These are phyloP conservation scores for Thelonectria discophora DNA, from an alignment of 2,329 filamentous ascomycete species.

Conservation along the genomic window DNA sequence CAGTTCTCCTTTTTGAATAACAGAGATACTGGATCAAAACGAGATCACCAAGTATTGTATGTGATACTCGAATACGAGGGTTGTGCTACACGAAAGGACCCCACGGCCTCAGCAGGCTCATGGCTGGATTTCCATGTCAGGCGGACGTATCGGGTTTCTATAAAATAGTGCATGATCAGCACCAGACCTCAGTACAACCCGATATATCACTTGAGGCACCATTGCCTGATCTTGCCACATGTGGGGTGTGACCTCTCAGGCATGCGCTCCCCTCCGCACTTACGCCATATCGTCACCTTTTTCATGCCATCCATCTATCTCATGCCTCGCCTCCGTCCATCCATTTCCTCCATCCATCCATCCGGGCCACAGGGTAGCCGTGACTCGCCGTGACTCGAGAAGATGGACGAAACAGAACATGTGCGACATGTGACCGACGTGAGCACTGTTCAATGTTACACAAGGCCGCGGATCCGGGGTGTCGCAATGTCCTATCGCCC, in stretches of 20 bases:
- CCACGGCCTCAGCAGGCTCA: background rate
- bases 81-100: background rate
- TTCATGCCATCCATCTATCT: constrained; percentile 4
- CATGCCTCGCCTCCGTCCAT: constrained; percentile 1
- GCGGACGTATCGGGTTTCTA: background rate
- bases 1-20: background rate
- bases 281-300: background rate
- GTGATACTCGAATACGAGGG: background rate
- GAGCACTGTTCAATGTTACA: constrained; percentile 12
- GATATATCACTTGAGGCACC: background rate
- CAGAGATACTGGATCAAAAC: background rate
- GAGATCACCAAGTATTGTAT: background rate
- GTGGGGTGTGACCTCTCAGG: constrained; percentile 1
- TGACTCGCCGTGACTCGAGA: background rate
- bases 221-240: background rate
- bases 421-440: constrained; percentile 23
- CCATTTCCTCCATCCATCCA: constrained; percentile 23
- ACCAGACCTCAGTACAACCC: constrained; percentile 3
- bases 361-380: constrained; percentile 10
- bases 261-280: too few species aligned
- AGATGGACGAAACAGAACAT: constrained; percentile 11
- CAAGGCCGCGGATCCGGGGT: constrained; percentile 23
- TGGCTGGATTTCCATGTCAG: background rate
- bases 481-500: constrained; percentile 28
- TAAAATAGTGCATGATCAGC: background rate